Evolutionary conservation across 192 early-diverging fungal species (phyloP), one percentile per base, ranked within the genome.

Genomic region (Coemansia sp.): DNA sequence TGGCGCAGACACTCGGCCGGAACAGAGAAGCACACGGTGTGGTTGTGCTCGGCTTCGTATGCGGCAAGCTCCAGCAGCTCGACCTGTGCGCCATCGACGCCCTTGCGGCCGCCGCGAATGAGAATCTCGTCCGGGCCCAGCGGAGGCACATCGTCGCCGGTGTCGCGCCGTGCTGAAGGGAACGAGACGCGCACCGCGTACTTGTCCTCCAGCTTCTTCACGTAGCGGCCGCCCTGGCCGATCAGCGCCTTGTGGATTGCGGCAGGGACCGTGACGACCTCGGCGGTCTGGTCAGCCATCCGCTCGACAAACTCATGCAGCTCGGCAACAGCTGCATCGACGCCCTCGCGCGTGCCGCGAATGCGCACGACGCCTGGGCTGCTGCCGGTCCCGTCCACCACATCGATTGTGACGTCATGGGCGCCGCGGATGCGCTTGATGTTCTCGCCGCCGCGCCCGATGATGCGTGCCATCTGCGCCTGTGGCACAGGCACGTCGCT

Each of bases 391-490:
- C 42, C 48, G 52, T 65, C 70, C 13, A 48, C 41, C 1, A 89
- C 74, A 58, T 91, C 89, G 62, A 91, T 79, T 33, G 76, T 83
- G 47, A 98, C 90, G 59, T 86, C 84, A 60, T 87, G 84, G 67
- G 89, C 86, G 15, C 88, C 85, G 60, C 87, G 91, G 34, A 96
- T 62, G 48, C 87, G 86, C 65, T 86, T 90, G 54, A 98, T 85
- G 61, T 86, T 84, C 61, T 87, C 88, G 64, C 94, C 94, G 27
- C 87, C 88, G 65, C 92, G 92, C n/a, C 96, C 96, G 63, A 97
- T 94, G 25, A 98, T 82, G 68, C 86, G 91, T 27, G 84, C 82
- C 63, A 82, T 86, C 61, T 75, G 83, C 52, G 62, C 69, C 23
- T 84, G 81, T 31, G 95, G 91, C 27, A 97, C 87, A 13, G 80